phyloP scores from a whole-genome alignment of 257 asterid species.

The Solanum gracilifrons region DNA sequence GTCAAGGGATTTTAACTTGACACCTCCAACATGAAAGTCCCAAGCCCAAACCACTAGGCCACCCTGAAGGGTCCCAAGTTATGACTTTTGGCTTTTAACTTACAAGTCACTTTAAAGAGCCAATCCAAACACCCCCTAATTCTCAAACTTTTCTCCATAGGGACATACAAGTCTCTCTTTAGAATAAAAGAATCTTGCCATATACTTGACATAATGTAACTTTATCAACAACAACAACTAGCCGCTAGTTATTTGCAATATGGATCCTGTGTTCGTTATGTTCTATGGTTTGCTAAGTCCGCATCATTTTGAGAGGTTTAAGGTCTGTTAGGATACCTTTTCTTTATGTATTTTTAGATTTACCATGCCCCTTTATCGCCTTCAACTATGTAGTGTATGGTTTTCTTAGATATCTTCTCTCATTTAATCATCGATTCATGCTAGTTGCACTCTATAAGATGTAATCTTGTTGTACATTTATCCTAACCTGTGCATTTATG shows the following conservation, averaged over 20 bases:
- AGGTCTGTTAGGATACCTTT: neutral
- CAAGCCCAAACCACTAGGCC: too few relatives aligned
- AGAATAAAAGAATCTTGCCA: neutral
- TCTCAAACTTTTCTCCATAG: neutral
- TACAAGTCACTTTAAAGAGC: too few relatives aligned
- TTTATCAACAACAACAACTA: neutral
- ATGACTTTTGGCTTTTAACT: too few relatives aligned
- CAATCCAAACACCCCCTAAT: too few relatives aligned
- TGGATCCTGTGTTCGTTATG: neutral
- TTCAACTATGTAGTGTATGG: neutral
- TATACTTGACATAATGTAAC: neutral
- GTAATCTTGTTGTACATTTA: neutral
- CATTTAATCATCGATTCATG: neutral
- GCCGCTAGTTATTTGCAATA: neutral
- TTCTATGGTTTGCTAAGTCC: neutral
- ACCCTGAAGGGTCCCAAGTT: too few relatives aligned
- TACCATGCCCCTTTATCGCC: neutral
- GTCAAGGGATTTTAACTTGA: too few relatives aligned
- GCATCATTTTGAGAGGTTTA: neutral
- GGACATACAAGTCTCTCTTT: neutral
- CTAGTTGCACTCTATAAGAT: neutral
- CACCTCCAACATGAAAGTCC: too few relatives aligned
- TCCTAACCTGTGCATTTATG: neutral
- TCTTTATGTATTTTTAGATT: neutral
- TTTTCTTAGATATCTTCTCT: neutral